Evolutionary conservation across 179 eudicot genomes (phyloP).

Genomic region (Amaranthus tricolor): DNA sequence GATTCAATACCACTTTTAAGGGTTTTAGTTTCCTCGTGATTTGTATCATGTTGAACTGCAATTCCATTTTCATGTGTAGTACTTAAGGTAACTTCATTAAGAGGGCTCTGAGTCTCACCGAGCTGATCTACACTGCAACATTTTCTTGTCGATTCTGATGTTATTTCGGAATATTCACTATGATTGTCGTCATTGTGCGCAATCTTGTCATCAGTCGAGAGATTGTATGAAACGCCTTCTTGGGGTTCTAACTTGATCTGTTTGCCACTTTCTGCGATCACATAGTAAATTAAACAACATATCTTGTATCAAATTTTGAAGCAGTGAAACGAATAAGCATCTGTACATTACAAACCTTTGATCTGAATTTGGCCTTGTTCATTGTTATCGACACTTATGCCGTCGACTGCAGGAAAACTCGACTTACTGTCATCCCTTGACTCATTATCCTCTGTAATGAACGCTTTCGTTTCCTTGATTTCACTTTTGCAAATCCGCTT

Average conservation of each 20-base stretch:
- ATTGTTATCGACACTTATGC: constrained; percentile 17
- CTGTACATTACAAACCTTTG: constrained; percentile 34
- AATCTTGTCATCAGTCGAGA: background rate
- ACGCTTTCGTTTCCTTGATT: constrained; percentile 13
- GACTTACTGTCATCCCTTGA: constrained; percentile 18
- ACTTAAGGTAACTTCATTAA: constrained; percentile 25
- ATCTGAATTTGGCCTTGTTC: constrained; percentile 22
- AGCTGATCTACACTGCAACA: constrained; percentile 9
- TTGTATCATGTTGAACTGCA: constrained; percentile 30
- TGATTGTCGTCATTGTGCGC: constrained; percentile 20
- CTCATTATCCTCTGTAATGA: constrained; percentile 7
- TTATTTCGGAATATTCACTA: constrained; percentile 28
- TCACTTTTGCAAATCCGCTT: constrained; percentile 23
- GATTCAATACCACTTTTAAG: constrained; percentile 8
- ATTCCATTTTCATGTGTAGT: constrained; percentile 31
- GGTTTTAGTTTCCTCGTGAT: constrained; percentile 1
- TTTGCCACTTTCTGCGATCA: constrained; percentile 28
- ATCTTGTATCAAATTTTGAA: background rate
- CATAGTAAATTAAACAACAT: background rate
- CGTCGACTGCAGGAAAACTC: background rate
- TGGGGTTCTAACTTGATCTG: constrained; percentile 2
- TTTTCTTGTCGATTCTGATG: constrained; percentile 27
- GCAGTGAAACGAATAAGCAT: background rate
- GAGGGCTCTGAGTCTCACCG: constrained; percentile 10
- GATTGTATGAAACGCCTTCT: background rate